phyloP scores from a whole-genome alignment of 208 protist genomes.

The Leishmania amazonensis region DNA sequence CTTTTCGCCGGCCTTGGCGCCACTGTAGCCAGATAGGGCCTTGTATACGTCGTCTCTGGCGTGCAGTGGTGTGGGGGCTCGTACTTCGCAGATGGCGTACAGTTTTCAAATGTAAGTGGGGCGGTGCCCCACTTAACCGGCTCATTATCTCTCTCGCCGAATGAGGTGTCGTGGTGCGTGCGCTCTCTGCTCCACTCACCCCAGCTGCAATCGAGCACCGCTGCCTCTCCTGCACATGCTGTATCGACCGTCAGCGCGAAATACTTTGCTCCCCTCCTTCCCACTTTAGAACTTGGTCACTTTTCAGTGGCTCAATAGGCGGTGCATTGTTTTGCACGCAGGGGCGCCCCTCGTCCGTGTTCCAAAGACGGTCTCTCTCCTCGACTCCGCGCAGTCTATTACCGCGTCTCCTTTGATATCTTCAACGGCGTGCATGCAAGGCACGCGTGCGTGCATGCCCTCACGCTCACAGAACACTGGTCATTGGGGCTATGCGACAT shows the following conservation, averaged over 20 bases:
- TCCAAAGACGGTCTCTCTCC: background rate
- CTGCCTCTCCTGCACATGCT: background rate
- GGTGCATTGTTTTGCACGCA: background rate
- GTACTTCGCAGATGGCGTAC: background rate
- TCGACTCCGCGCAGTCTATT: too few species aligned
- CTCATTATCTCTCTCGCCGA: background rate
- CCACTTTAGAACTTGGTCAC: background rate
- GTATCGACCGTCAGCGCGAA: background rate
- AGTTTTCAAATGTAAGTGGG: background rate
- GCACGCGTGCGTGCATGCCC: background rate
- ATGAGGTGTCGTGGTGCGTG: background rate
- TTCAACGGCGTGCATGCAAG: background rate
- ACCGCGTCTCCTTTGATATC: background rate
- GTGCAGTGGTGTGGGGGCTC: background rate
- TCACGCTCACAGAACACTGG: background rate
- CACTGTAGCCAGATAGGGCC: background rate
- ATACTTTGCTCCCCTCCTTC: background rate
- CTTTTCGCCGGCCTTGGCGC: background rate
- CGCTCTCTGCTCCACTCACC: background rate
- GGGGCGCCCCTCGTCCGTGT: background rate
- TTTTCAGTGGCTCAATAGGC: background rate
- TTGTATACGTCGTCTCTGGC: background rate
- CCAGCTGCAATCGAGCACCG: background rate
- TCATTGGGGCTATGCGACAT: background rate
- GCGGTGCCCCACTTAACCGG: background rate